Conservation (phyloP, 2,329 filamentous ascomycete species). For the Claviceps africana region DNA sequence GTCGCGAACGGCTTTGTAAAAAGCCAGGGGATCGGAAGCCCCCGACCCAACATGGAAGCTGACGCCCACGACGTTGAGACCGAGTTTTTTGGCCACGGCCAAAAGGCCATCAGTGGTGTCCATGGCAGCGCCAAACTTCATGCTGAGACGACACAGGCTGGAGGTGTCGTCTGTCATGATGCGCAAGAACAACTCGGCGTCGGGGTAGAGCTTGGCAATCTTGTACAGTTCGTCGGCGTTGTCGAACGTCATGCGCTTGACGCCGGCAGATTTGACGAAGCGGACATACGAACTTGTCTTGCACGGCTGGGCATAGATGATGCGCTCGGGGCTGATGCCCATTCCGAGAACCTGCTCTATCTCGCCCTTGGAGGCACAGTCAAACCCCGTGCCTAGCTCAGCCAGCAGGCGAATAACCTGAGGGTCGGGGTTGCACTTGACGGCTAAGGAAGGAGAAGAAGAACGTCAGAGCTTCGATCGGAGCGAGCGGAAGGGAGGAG, state of each 20-base stretch:
- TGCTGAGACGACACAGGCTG: constrained; percentile 83
- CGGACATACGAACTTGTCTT: constrained; percentile 98
- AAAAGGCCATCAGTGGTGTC: constrained; percentile 68
- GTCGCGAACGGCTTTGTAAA: constrained; percentile 80
- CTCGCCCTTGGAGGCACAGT: constrained; percentile 95
- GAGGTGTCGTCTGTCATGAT: constrained; percentile 95
- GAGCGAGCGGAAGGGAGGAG: too few relatives aligned
- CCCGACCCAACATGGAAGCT: constrained; percentile 98
- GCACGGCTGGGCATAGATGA: constrained; percentile 98
- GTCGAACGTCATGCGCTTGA: constrained; percentile 99
- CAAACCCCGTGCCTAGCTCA: constrained; percentile 83
- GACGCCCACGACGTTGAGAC: constrained; percentile 84
- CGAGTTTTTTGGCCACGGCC: constrained; percentile 63
- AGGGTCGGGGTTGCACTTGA: constrained; percentile 96
- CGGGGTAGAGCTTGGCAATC: constrained; percentile 81
- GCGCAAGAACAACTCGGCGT: constrained; percentile 81
- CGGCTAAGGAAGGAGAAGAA: constrained; percentile 41
- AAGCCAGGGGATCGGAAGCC: constrained; percentile 83
- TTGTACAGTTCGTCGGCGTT: constrained; percentile 97
- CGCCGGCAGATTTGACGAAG: constrained; percentile 69
- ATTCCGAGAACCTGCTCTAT: constrained; percentile 81
- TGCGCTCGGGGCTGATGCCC: constrained; percentile 73
- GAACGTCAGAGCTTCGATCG: background rate
- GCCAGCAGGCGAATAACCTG: constrained; percentile 79
- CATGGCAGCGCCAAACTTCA: constrained; percentile 91